Conservation (phyloP, 371 early-diverging fungal genomes). For the Mucor indicus region DNA sequence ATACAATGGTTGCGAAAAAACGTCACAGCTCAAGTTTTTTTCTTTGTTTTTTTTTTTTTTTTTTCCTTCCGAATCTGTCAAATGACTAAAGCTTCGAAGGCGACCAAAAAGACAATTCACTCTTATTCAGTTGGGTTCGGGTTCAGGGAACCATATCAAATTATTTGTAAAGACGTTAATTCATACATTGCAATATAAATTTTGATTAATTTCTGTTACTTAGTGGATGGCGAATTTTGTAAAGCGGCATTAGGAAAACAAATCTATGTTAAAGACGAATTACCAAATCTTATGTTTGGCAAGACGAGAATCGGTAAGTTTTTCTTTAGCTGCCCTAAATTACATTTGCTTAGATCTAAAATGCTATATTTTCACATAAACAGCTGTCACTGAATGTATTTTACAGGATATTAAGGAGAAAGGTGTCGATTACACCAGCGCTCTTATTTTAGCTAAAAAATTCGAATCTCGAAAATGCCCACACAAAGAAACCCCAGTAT, state of each 20-base stretch:
- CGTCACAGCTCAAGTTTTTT: not conserved
- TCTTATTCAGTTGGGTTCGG: slow-evolving; percentile 76
- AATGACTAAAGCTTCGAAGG: slow-evolving; percentile 69
- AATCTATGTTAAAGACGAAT: slow-evolving; percentile 52
- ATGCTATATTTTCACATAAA: not conserved
- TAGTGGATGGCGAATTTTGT: slow-evolving; percentile 78
- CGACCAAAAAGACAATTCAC: slow-evolving; percentile 74
- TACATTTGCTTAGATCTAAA: no score
- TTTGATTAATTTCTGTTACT: no score
- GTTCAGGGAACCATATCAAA: slow-evolving; percentile 88
- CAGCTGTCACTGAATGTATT: slow-evolving; percentile 83
- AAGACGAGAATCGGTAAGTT: slow-evolving; percentile 24
- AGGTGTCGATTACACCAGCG: slow-evolving; percentile 57
- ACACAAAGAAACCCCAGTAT: slow-evolving; percentile 54
- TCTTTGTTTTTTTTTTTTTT: slow-evolving; percentile 4
- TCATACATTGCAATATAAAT: no score
- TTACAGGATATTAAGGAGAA: slow-evolving; percentile 67
- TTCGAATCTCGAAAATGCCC: slow-evolving; percentile 80
- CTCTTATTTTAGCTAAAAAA: slow-evolving; percentile 58
- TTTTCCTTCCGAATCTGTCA: not conserved
- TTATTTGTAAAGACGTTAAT: slow-evolving; percentile 75
- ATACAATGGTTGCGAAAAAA: no score
- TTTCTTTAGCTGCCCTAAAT: not conserved
- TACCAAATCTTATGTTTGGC: slow-evolving; percentile 58
- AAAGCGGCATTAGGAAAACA: slow-evolving; percentile 57